A percentile compares a stretch with the other conserved stretches of the same genome.
phyloP scores from a whole-genome alignment of 2,329 filamentous ascomycete genomes.

The Ceratocystis diversiconidia region DNA sequence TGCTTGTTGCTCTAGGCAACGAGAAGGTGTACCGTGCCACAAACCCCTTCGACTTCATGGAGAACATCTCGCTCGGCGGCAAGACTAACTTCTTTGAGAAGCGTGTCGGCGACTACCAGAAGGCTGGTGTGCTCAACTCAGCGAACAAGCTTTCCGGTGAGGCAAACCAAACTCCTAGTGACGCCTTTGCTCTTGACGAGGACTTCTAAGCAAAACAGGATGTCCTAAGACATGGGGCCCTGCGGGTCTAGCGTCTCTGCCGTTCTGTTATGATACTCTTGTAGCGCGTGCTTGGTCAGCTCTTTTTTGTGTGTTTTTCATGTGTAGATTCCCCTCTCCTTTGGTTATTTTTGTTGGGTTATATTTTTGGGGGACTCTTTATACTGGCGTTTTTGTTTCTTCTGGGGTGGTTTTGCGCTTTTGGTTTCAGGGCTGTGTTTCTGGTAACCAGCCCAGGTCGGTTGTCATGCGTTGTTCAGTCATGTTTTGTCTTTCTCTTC shows the following conservation, averaged over 20 bases:
- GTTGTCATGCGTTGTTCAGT: neutral
- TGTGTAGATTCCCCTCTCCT: conserved; percentile 15
- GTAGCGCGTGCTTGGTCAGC: neutral
- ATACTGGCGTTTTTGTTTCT: conserved; percentile 6
- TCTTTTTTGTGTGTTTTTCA: neutral
- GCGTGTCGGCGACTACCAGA: conserved; percentile 98
- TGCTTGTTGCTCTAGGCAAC: conserved; percentile 85
- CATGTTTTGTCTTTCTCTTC: neutral
- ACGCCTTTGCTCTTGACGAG: conserved; percentile 87
- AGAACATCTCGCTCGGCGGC: conserved; percentile 95
- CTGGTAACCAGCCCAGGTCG: neutral
- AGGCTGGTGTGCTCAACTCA: conserved; percentile 95
- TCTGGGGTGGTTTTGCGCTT: conserved; percentile 9
- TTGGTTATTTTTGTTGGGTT: conserved; percentile 20
- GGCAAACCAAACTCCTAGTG: conserved; percentile 40
- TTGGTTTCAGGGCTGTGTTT: conserved; percentile 6
- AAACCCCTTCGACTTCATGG: conserved; percentile 99
- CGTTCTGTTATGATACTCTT: conserved; percentile 2
- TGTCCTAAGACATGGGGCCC: no score
- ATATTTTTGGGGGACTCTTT: conserved; percentile 20
- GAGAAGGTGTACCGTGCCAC: conserved; percentile 81
- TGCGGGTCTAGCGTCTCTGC: neutral
- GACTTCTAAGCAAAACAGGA: conserved; percentile 58
- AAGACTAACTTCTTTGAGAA: conserved; percentile 99
- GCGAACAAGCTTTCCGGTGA: conserved; percentile 52